These are phyloP conservation scores for Thielaviopsis ethacetica DNA, from an alignment of 2,329 filamentous ascomycete species.

Conservation along the genomic window DNA sequence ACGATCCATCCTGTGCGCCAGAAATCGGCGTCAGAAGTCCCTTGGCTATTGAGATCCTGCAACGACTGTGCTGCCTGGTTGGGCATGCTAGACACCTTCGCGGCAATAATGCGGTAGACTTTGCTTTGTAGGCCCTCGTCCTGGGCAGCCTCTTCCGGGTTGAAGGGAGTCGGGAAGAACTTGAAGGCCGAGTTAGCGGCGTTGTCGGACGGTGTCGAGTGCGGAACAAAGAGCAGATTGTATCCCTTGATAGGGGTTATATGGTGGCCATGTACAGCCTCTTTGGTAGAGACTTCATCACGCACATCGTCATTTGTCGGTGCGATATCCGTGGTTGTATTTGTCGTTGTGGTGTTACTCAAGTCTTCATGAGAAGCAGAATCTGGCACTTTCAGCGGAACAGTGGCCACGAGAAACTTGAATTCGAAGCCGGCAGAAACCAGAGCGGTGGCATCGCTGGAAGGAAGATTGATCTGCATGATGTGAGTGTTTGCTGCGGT, in stretches of 20 bases:
- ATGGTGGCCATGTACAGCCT: no score
- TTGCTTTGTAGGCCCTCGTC: constrained; percentile 12
- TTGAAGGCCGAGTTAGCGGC: not conserved
- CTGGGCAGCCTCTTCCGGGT: not conserved
- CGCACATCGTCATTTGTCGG: not conserved
- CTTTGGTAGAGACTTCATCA: not conserved
- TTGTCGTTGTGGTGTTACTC: not conserved
- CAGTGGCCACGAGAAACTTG: constrained; percentile 19
- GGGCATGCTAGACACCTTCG: constrained; percentile 14
- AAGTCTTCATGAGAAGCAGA: not conserved
- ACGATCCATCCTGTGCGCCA: constrained; percentile 25
- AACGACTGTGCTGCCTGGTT: constrained; percentile 17
- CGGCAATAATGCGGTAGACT: constrained; percentile 16
- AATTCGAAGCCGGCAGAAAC: constrained; percentile 18
- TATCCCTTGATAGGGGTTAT: not conserved
- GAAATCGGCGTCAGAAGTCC: constrained; percentile 18
- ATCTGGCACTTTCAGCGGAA: constrained; percentile 4
- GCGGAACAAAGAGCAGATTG: not conserved
- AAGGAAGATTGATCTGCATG: not conserved
- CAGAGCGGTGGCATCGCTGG: not conserved
- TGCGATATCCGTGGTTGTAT: no score
- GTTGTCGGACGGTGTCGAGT: not conserved
- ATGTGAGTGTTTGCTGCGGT: not conserved
- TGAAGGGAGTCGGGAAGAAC: not conserved
- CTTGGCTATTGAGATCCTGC: constrained; percentile 15